Base-by-base conservation (phyloP, 805 yeast species). In the Pichia manshurica region DNA sequence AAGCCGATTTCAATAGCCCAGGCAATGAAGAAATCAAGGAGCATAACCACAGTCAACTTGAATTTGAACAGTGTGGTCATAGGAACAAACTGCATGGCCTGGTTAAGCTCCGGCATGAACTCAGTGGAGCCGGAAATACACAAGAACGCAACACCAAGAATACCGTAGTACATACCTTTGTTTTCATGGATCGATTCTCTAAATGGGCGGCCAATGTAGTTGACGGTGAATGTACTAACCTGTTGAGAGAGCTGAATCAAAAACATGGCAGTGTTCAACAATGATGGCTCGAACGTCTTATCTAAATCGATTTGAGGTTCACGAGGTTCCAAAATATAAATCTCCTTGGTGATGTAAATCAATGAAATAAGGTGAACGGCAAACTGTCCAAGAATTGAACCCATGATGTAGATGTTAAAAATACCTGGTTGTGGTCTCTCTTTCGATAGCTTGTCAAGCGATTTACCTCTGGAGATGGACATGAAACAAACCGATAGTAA, bases 381-480 rank as follows among this genome's bases (percentile, higher is more conserved):
- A 75, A 93, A 93, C 69, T 93, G 99, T 39, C 96, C 95, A 53
- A 93, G 71, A 56, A 93, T 90, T 1, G 98, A 91, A 1, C 99
- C 99, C 96, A 93, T 93, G 59, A 90, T 93, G 70, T 93, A 93
- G 51, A 73, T 75, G 68, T 91, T 93, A 75, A 93, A 93, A 56
- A 93, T 93, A 53, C 98, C 97, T 39, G 93, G 91, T 71, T 90
- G 98, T 35, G 99, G 99, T 71, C 99, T 84, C 66, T 88, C 87
- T 66, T 84, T 87, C 6, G 96, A 87, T 54, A 93, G 74, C 66
- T 88, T 85, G 53, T 91, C 86, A 47, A 90, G 70, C 29, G 98
- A 91, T 59, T 82, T 84, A 62, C 97, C 96, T 62, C 96, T 84
- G 17, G 97, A 90, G 60, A 93, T 88, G 44, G 96, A 87, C 66